Evolutionary conservation across 768 basidiomycete species (phyloP).

Genomic region (Porphyrellus cyaneotinctus): DNA sequence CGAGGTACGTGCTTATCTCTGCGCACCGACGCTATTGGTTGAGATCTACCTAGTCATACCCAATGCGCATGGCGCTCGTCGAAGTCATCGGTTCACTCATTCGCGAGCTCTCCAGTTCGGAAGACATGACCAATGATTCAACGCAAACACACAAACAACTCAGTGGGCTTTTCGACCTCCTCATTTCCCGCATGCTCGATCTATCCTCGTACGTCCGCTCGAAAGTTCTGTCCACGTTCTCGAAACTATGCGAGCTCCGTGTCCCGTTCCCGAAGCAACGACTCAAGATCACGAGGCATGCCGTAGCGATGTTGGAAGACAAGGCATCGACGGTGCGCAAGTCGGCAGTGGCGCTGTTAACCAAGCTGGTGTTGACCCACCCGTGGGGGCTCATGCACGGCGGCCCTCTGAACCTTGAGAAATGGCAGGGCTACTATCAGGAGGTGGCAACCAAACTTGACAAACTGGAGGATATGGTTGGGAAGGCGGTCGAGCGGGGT

Average conservation of each 20-base stretch:
- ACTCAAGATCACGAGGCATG: conserved; percentile 67
- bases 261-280: conserved; percentile 87
- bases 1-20: conserved; percentile 53
- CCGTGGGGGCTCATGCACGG: conserved; percentile 85
- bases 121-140: conserved; percentile 45
- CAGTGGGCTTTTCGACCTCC: conserved; percentile 72
- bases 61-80: conserved; percentile 92
- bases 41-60: conserved; percentile 64
- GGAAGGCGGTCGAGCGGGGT: conserved; percentile 52
- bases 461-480: conserved; percentile 64
- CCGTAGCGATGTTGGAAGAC: conserved; percentile 80
- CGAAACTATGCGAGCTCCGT: conserved; percentile 70
- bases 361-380: conserved; percentile 77
- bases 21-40: background rate
- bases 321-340: conserved; percentile 88
- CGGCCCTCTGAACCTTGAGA: conserved; percentile 64
- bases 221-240: conserved; percentile 77
- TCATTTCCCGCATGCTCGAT: conserved; percentile 87
- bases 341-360: conserved; percentile 70
- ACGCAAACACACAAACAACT: conserved; percentile 63
- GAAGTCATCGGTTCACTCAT: conserved; percentile 88
- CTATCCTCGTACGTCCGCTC: conserved; percentile 85
- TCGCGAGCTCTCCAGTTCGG: conserved; percentile 63
- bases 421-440: conserved; percentile 74
- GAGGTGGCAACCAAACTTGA: conserved; percentile 59